Evolutionary conservation across 2,329 filamentous ascomycete species (phyloP).

Genomic region (Colletotrichum endophyticum): DNA sequence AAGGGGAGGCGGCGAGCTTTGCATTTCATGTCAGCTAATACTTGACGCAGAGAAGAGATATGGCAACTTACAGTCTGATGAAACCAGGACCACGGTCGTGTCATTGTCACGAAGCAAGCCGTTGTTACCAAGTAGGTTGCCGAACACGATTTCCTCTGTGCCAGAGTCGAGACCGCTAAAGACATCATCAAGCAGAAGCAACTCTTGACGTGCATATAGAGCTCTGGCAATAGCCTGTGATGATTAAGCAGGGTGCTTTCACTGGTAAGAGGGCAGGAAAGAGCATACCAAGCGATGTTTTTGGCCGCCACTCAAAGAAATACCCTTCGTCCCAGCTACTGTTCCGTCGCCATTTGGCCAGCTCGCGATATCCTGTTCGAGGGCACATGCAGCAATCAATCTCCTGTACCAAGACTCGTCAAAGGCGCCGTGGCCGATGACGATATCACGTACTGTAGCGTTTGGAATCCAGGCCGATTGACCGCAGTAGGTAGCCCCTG

Average conservation of each 20-base stretch:
- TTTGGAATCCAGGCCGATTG: constrained; percentile 33
- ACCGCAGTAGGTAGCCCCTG: constrained; percentile 27
- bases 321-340: constrained; percentile 38
- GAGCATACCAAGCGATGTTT: constrained; percentile 30
- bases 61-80: constrained; percentile 12
- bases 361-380: constrained; percentile 31
- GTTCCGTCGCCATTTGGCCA: constrained; percentile 37
- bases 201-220: constrained; percentile 28
- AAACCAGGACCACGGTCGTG: constrained; percentile 22
- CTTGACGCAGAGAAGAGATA: rapidly evolving
- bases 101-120: constrained; percentile 25
- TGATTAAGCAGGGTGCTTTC: background rate
- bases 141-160: constrained; percentile 28
- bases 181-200: constrained; percentile 34
- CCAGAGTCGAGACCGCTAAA: constrained; percentile 35
- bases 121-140: constrained; percentile 25
- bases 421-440: constrained; percentile 29
- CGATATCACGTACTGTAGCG: constrained; percentile 34
- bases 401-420: constrained; percentile 34
- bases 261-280: rapidly evolving
- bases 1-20: constrained; percentile 21
- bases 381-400: constrained; percentile 37
- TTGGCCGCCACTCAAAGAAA: constrained; percentile 42
- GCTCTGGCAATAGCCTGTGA: constrained; percentile 30
- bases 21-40: background rate